These are phyloP conservation scores for Alternaria triticina DNA, from an alignment of 2,329 filamentous ascomycete genomes.

Conservation along the genomic window DNA sequence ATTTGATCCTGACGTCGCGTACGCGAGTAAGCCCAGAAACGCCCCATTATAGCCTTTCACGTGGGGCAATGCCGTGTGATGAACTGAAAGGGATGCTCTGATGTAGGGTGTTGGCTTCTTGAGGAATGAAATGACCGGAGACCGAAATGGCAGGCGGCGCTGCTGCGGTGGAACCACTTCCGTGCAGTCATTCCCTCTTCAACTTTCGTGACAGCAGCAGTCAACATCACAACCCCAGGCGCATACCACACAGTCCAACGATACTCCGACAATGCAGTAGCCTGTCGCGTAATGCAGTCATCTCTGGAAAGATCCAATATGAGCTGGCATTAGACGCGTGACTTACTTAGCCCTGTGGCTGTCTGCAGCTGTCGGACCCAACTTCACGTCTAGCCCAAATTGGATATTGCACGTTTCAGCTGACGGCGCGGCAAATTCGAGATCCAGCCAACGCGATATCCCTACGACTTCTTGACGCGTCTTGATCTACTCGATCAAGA, in stretches of 20 bases:
- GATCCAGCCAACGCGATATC: background rate
- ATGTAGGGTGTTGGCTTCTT: background rate
- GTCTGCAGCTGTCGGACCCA: background rate
- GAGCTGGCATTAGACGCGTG: background rate
- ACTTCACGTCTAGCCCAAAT: slow-evolving; percentile 1
- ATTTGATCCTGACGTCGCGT: background rate
- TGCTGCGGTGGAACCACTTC: background rate
- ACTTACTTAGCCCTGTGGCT: background rate
- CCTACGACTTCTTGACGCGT: background rate
- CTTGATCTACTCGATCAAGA: background rate
- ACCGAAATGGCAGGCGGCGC: background rate
- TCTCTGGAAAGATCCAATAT: background rate
- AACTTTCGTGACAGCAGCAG: background rate
- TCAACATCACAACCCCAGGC: background rate
- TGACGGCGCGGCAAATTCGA: background rate
- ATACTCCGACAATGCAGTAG: background rate
- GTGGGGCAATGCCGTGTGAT: background rate
- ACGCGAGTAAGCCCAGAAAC: background rate
- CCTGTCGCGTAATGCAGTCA: background rate
- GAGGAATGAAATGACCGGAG: background rate
- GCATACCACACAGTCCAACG: background rate
- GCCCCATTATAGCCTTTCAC: background rate
- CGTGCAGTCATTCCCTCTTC: background rate
- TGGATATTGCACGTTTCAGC: slow-evolving; percentile 8
- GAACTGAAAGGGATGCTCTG: background rate